Base-by-base conservation (phyloP, 2,329 filamentous ascomycete species). In the Colletotrichum coccodes region DNA sequence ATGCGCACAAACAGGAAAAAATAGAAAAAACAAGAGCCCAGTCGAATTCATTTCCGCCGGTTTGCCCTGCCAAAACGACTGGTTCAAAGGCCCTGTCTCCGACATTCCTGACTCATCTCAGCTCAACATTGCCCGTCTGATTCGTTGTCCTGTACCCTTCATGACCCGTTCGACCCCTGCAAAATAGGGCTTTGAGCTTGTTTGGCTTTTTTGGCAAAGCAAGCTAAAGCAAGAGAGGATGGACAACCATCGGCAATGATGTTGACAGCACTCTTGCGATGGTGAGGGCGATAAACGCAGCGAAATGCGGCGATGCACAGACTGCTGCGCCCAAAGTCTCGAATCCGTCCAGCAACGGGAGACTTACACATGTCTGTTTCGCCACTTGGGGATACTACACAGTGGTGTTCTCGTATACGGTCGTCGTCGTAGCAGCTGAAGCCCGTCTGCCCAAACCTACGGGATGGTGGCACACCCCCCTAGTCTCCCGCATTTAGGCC, bases 21-120 rank as follows among this genome's bases (percentile, higher is more conserved):
- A 7, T n/a, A 42, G 21, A 44, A 50, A 56, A 60, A 50, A 40
- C 59, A 61, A 68, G 30, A 47, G 53, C 23, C 65, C 61, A 36
- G 47, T 58, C 47, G 32, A 54, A 65, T 54, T 42, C 47, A 32
- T 53, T 60, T 16, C 60, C 60, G 60, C 38, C 59, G 23, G 64
- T 54, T 60, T 68, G 65, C 65, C 65, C 47, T 54, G 40, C 28
- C 1, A 3, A 42, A 59, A 49, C 5, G 40, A 68, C 60, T 68
- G 60, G 65, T 14, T 36, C 47, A 8, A 11, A 49, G 4, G 47
- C 60, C 65, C 34, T 47, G 28, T 58, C 44, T 23, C 44, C 40
- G 5, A 40, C 28, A 64, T 46, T 64, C 61, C 65, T 68, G 65
- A 65, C 65, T 68, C 60, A 68, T 65, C 60, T 49, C 56, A 36